Percentiles rank a stretch among this genome's conserved stretches.
These are phyloP conservation scores for Purpureocillium takamizusanense DNA, from an alignment of 2,329 filamentous ascomycete species.

Conservation along the genomic window DNA sequence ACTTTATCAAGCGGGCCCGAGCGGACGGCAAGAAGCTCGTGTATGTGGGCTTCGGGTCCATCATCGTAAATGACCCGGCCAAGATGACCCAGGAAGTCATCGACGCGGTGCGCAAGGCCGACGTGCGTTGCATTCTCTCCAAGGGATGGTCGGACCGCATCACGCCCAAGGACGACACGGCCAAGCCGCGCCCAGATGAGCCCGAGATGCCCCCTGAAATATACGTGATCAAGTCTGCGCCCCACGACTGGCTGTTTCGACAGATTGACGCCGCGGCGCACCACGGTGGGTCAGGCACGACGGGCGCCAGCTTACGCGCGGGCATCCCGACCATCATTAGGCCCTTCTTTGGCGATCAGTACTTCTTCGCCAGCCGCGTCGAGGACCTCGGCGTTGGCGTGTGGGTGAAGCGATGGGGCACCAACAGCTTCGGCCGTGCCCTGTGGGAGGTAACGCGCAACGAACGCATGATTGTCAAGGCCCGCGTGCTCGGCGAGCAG, in stretches of 20 bases:
- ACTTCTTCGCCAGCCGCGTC: conserved; percentile 84
- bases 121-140: conserved; percentile 87
- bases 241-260: conserved; percentile 92
- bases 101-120: conserved; percentile 81
- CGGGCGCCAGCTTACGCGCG: conserved; percentile 82
- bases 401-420: conserved; percentile 80
- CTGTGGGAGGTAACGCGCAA: conserved; percentile 88
- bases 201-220: conserved; percentile 70
- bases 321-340: conserved; percentile 91
- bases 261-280: conserved; percentile 93
- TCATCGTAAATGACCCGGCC: conserved; percentile 82
- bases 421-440: conserved; percentile 74
- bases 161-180: conserved; percentile 35
- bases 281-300: conserved; percentile 91
- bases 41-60: conserved; percentile 94
- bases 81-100: conserved; percentile 90
- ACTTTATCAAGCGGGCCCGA: conserved; percentile 78
- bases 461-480: conserved; percentile 85
- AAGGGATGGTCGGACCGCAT: conserved; percentile 92
- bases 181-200: conserved; percentile 46
- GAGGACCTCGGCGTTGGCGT: conserved; percentile 92
- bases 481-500: conserved; percentile 69
- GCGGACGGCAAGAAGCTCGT: conserved; percentile 82
- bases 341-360: conserved; percentile 97
- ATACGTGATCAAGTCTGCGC: conserved; percentile 78